phyloP scores from a whole-genome alignment of 2,329 filamentous ascomycete species.

The Fusarium ramigenum region DNA sequence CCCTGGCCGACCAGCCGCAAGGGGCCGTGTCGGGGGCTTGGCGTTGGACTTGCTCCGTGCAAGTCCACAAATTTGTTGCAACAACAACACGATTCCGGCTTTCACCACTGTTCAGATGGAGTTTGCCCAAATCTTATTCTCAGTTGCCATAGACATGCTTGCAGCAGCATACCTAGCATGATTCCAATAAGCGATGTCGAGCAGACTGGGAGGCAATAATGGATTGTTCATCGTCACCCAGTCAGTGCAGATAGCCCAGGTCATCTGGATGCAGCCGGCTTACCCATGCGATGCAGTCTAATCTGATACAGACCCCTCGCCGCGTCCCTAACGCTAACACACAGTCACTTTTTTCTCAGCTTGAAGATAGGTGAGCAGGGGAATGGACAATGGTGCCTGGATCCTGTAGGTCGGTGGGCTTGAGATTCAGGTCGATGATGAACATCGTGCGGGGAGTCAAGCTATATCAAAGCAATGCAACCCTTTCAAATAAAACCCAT shows the following conservation, averaged over 20 bases:
- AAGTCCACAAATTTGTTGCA: slow-evolving; percentile 14
- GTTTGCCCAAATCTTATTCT: slow-evolving; percentile 2
- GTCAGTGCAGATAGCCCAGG: slow-evolving; percentile 2
- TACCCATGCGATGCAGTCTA: slow-evolving; percentile 29
- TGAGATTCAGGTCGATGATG: slow-evolving; percentile 35
- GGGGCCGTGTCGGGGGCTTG: slow-evolving; percentile 28
- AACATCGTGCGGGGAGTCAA: slow-evolving; percentile 32
- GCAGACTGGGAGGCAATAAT: not conserved
- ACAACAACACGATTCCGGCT: slow-evolving; percentile 19
- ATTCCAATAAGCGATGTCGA: not conserved
- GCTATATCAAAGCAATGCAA: slow-evolving; percentile 32
- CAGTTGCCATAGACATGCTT: slow-evolving; percentile 15
- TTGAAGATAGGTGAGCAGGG: slow-evolving; percentile 18
- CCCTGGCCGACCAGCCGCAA: slow-evolving; percentile 39
- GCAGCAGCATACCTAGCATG: not conserved
- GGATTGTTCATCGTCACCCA: not conserved
- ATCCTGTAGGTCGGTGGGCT: slow-evolving; percentile 36
- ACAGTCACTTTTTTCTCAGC: slow-evolving; percentile 5
- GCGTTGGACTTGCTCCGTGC: not conserved
- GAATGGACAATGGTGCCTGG: slow-evolving; percentile 39
- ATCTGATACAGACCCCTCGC: slow-evolving; percentile 36
- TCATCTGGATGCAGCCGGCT: slow-evolving; percentile 36
- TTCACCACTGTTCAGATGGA: not conserved
- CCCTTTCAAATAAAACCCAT: slow-evolving; percentile 26
- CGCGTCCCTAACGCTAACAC: slow-evolving; percentile 19